Conservation (phyloP, 306 rosid species). For the Cicer bijugum region DNA sequence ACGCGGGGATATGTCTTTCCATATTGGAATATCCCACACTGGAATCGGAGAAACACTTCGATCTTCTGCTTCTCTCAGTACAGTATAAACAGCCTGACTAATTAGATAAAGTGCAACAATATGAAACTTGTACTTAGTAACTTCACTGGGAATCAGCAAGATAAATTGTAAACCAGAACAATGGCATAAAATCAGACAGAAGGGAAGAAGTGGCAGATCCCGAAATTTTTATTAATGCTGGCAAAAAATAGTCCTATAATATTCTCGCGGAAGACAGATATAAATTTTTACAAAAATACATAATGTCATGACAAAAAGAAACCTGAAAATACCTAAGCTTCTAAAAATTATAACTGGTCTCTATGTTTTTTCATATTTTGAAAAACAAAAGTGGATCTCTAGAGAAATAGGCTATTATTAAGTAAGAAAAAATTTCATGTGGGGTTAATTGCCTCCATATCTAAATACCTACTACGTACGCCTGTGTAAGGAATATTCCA, state of each 20-base stretch:
- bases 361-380: background rate
- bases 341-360: background rate
- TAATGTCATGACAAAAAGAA: background rate
- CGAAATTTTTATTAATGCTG: background rate
- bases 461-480: background rate
- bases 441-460: background rate
- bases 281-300: background rate
- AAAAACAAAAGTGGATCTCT: background rate
- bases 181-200: slow-evolving; percentile 17
- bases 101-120: slow-evolving; percentile 49
- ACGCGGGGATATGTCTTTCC: slow-evolving; percentile 97
- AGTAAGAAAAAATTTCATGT: background rate
- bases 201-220: slow-evolving; percentile 11
- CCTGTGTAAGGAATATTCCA: slow-evolving; percentile 39
- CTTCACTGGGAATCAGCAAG: slow-evolving; percentile 36
- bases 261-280: background rate
- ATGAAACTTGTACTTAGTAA: slow-evolving; percentile 41
- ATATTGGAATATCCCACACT: slow-evolving; percentile 90
- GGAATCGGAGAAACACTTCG: slow-evolving; percentile 93
- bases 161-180: slow-evolving; percentile 33
- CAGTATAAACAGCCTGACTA: slow-evolving; percentile 93
- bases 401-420: background rate
- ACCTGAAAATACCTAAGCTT: background rate
- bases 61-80: slow-evolving; percentile 95
- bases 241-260: background rate